Conservation (phyloP, 306 rosid genomes). For the Sicyos baderoa region DNA sequence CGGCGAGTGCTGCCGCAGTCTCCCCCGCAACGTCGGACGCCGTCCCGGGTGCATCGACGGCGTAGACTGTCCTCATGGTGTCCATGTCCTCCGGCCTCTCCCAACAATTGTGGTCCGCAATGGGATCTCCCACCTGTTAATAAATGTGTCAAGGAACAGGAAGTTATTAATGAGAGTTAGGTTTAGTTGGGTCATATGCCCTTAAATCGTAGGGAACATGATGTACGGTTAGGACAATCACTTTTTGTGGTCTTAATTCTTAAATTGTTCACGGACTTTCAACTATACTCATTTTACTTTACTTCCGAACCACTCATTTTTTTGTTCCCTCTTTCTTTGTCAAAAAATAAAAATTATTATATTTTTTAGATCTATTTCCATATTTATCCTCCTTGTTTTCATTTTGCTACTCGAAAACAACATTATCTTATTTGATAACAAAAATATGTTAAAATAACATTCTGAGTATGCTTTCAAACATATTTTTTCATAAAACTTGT, state of each 20-base stretch:
- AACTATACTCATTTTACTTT: constrained; percentile 19
- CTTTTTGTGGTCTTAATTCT: no score
- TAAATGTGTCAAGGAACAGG: background rate
- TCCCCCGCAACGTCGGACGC: constrained; percentile 89
- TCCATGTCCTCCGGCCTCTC: constrained; percentile 98
- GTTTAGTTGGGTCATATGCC: background rate
- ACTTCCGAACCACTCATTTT: background rate
- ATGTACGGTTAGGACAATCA: constrained; percentile 2
- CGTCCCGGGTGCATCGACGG: constrained; percentile 76
- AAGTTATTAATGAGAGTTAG: background rate
- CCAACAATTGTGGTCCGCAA: constrained; percentile 70
- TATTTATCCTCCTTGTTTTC: background rate
- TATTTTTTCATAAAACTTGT: no score
- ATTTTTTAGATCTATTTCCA: no score
- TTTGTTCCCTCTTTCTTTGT: background rate
- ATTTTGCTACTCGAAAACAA: background rate
- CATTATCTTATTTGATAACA: no score
- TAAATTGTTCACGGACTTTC: constrained; percentile 25
- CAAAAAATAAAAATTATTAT: background rate
- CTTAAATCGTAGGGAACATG: constrained; percentile 14
- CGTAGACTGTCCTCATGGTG: constrained; percentile 61
- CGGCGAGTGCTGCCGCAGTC: constrained; percentile 77
- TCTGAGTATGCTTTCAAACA: no score
- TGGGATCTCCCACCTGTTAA: constrained; percentile 79
- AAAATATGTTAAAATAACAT: no score